Conservation (phyloP, 768 basidiomycete genomes). For the Suillus paluster region DNA sequence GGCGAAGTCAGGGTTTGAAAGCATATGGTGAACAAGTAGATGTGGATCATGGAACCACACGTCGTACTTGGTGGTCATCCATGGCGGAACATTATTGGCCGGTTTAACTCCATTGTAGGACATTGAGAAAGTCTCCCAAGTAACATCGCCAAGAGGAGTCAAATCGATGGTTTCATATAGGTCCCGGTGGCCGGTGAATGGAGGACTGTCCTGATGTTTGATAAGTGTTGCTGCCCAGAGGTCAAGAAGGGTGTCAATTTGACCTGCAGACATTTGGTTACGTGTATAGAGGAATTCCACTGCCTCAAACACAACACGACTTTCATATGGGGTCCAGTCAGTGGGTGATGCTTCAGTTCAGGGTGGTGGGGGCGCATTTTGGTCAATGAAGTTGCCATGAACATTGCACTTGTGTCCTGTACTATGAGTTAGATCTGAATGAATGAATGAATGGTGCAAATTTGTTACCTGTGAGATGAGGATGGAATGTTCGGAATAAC, state of each 20-base stretch:
- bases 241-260: constrained; percentile 22
- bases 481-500: neutral
- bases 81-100: constrained; percentile 19
- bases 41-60: constrained; percentile 31
- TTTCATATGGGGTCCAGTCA: constrained; percentile 19
- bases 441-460: constrained; percentile 5
- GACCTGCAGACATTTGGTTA: constrained; percentile 24
- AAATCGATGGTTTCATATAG: constrained; percentile 32
- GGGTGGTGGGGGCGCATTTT: constrained; percentile 9
- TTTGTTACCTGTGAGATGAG: constrained; percentile 8
- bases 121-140: constrained; percentile 31
- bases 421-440: constrained; percentile 7
- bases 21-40: constrained; percentile 21
- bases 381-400: constrained; percentile 1
- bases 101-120: constrained; percentile 21
- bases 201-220: constrained; percentile 17
- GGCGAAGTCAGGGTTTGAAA: constrained; percentile 26
- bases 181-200: constrained; percentile 26
- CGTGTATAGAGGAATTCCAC: constrained; percentile 24
- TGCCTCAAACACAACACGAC: constrained; percentile 19
- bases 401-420: constrained; percentile 11
- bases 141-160: constrained; percentile 27
- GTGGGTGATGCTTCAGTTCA: neutral
- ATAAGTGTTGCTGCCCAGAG: constrained; percentile 23
- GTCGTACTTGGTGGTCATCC: constrained; percentile 31